A percentile compares a stretch with the other conserved stretches of the same genome.
Conservation (phyloP, 768 basidiomycete genomes). For the Lentinula lateritia region DNA sequence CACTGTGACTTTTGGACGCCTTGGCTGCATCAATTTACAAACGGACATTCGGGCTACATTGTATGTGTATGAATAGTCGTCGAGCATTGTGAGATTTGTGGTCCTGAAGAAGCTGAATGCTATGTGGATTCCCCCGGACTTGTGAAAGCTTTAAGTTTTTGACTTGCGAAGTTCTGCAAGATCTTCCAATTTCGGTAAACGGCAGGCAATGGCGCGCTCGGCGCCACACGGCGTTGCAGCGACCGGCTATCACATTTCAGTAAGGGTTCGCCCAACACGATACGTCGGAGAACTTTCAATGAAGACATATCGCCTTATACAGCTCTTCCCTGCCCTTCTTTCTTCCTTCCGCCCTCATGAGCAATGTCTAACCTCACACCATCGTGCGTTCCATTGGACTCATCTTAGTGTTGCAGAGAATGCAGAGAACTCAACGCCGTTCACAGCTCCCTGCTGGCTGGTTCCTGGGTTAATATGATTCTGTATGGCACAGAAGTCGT, state of each 20-base stretch:
- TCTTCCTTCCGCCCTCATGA: neutral
- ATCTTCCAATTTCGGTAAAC: neutral
- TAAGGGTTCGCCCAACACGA: neutral
- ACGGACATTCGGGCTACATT: too few species aligned
- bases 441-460: neutral
- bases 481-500: neutral
- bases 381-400: neutral
- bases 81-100: too few species aligned
- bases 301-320: neutral
- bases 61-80: too few species aligned
- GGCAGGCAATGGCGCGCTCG: neutral
- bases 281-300: neutral
- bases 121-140: too few species aligned
- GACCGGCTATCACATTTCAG: neutral
- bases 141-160: too few species aligned
- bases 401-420: neutral
- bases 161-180: too few species aligned
- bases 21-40: too few species aligned
- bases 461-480: constrained; percentile 6
- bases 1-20: too few species aligned
- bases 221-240: neutral
- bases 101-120: too few species aligned
- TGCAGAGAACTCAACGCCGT: neutral
- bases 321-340: neutral
- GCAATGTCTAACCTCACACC: neutral